Evolutionary conservation across 208 protist genomes (phyloP), one percentile per base, ranked within the genome.

Genomic region (Vickermania spadyakhi): DNA sequence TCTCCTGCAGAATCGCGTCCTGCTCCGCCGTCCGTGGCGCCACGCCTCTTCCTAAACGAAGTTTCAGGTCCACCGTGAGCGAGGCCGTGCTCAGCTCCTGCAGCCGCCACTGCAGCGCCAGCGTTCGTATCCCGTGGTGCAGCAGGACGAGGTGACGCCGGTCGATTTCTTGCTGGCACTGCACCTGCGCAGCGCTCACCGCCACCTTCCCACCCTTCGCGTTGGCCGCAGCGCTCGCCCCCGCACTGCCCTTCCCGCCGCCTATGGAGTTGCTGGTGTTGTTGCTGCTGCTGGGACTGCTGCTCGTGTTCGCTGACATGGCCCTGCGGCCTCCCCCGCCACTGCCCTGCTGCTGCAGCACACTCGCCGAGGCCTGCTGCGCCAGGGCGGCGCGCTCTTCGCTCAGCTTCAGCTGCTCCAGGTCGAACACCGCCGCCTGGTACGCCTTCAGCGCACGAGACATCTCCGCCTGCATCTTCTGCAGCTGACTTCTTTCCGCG

Each of bases 31-130:
- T n/a, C 2, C 64, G 72, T 22, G 70, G 68, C 41, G 60, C 36
- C 2, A 68, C 31, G 23, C 79, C 79, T 14, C 79, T 64, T 0
- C 79, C 79, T n/a, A 86, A 31, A n/a, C 59, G 60, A 26, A 86
- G 62, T 25, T 66, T 68, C 26, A 61, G 58, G 52, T 78, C 66
- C 4, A 76, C 52, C 29, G 56, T 7, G 27, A 66, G 55, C 51
- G 51, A 51, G 60, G 55, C 72, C 23, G 13, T 26, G 0, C 28
- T 11, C 30, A 78, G 28, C 58, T 78, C 69, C 14, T 7, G 28
- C 27, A 79, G 66, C 3, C 72, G 72, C 3, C 64, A 22, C 49
- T 66, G 60, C 22, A 77, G 36, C 18, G 66, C 72, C 45, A 75
- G 36, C n/a, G 41, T 31, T 5, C 41, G 28, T 11, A 56, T 54